Base-by-base conservation (phyloP, 2,329 filamentous ascomycete species). In the Clonostachys solani region DNA sequence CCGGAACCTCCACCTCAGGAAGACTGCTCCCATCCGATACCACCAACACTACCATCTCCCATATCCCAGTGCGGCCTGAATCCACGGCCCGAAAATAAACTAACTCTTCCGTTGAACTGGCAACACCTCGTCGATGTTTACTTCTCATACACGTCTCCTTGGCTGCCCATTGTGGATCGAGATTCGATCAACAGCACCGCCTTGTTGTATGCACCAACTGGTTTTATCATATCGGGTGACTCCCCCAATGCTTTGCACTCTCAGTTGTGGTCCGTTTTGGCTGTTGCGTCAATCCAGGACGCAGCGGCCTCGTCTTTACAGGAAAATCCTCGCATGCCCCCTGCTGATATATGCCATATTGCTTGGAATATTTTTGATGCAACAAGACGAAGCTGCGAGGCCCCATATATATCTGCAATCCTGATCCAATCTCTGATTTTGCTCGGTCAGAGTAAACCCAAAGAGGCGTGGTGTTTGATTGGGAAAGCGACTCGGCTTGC, bases 91-190 rank as follows among this genome's bases (percentile, higher is more conserved):
- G 44, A 10, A 44, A 46, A 41, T 43, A 43, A 10, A 23, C 12
- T 23, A 52, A 54, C 19, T 48, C 65, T 86, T 0, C 82, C 75
- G 15, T 57, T 62, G 15, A 75, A 80, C 56, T 79, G 75, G 58
- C 83, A 73, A 69, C 71, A 75, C 3, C 72, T 91, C 5, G 67
- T 91, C 37, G 84, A 90, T 53, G 74, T 86, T 5, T 91, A 89
- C 60, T 87, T 89, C 50, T 80, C 85, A 2, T 89, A 88, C 55
- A 88, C 84, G 0, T 85, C 91, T 60, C 82, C 78, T 46, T 92
- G 87, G 87, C 74, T 92, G 23, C 87, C 87, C 0, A 82, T 92
- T 23, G 71, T 86, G 12, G 83, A 89, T 52, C 86, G 83, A 51
- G 78, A 85, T 43, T 74, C 77, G 40, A 68, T 88, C 5, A 67